Base-by-base conservation (phyloP, 2,329 filamentous ascomycete species). In the Nemania bipapillata region DNA sequence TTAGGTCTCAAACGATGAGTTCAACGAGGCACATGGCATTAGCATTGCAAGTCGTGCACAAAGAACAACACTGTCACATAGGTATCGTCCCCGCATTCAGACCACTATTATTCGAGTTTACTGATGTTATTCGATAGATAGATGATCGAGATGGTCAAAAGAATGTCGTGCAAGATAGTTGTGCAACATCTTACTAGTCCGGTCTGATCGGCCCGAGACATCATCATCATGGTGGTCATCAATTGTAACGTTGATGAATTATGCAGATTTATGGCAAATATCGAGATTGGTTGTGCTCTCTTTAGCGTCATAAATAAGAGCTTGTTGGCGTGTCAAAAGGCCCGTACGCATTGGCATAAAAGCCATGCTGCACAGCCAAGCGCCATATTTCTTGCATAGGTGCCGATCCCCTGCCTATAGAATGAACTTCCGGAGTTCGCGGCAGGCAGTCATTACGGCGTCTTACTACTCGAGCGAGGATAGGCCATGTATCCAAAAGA, bases 181-280 rank as follows among this genome's bases (percentile, higher is more conserved):
- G 3, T 7, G 8, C 40, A 45, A 7, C 17, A 17, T 45, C 12
- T 45, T 45, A 45, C 55, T 32, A 20, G 45, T 24, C 17, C 20
- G 45, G 45, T 26, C 45, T 9, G 20, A 49, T 47, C 49, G 1
- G 20, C 20, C 47, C 40, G 17, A 53, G 28, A 49, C 42, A 4
- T 59, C 17, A 37, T 8, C 4, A 24, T 26, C 3, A 54, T 60
- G 40, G 63, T 61, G 57, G 56, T 56, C 49, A 55, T 66, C 49
- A 56, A 66, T 24, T 61, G 40, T 11, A 40, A 61, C 63, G 20
- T 60, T 17, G 15, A 22, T 15, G 8, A 3, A 26, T 2, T 20
- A 4, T 12, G 20, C 15, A 28, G 7, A n/a, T 11, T 11, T 9
- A 54, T 37, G 8, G 32, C 22, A 11, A 4, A 37, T 6, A 6